phyloP scores from a whole-genome alignment of 768 basidiomycete genomes.

The Hericium coralloides region DNA sequence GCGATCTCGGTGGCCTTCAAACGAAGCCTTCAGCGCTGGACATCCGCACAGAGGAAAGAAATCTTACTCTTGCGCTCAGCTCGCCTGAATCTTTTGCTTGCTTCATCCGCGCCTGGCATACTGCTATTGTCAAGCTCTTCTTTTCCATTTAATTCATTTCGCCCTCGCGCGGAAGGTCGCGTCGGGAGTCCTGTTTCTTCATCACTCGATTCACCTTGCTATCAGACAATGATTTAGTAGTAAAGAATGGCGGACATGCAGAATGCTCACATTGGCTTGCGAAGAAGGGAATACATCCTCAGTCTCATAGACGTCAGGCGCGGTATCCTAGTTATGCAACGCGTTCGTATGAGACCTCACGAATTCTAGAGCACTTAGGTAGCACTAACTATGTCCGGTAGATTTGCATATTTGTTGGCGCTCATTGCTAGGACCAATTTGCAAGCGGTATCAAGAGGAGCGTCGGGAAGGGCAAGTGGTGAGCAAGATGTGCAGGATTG shows the following conservation, averaged over 20 bases:
- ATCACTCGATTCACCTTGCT: constrained; percentile 60
- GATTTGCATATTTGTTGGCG: constrained; percentile 69
- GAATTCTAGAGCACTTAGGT: not conserved
- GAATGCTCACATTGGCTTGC: constrained; percentile 41
- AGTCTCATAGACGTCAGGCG: constrained; percentile 88
- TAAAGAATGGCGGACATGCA: not conserved
- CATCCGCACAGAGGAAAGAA: not conserved
- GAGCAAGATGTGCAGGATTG: not conserved
- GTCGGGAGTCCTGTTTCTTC: constrained; percentile 45
- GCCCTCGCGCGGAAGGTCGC: constrained; percentile 28
- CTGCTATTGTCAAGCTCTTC: constrained; percentile 67
- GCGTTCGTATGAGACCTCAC: not conserved
- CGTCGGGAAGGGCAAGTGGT: not conserved
- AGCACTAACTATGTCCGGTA: constrained; percentile 82
- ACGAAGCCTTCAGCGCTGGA: constrained; percentile 19
- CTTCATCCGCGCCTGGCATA: constrained; percentile 57
- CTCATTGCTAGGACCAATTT: not conserved
- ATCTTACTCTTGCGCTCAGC: constrained; percentile 51
- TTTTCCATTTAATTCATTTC: constrained; percentile 29
- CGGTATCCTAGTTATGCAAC: constrained; percentile 61
- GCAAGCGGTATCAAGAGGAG: not conserved
- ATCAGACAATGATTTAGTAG: constrained; percentile 2
- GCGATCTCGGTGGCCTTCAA: constrained; percentile 27
- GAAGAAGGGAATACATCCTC: constrained; percentile 61
- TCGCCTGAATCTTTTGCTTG: constrained; percentile 58